Base-by-base conservation (phyloP, 2,329 filamentous ascomycete genomes). In the Penicillium frequentans region DNA sequence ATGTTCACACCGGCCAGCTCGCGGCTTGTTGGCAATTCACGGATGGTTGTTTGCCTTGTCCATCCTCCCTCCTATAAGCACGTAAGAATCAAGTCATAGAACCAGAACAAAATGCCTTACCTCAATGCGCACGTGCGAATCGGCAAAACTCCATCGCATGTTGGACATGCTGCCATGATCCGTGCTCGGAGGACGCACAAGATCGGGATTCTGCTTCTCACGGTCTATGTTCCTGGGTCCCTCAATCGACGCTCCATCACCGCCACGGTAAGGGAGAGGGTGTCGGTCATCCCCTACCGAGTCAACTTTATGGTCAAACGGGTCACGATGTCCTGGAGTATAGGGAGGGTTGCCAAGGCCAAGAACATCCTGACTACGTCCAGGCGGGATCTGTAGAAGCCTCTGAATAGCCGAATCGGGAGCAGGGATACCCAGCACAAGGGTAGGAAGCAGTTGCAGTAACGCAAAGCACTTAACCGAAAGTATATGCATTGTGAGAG, bases 1-100 rank as follows among this genome's bases (percentile, higher is more conserved):
- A 92, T 92, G 71, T 92, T 90, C 54, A 91, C 89, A 42, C 86
- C 86, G 2, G 89, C 89, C 45, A 92, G 81, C 69, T 91, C 87
- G n/a, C 84, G 82, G 31, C 71, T 73, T 9, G 66, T 68, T 1
- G 70, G 70, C 1, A 75, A 59, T 54, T 75, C 73, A 19, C 70
- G 63, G 53, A 73, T 66, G 4, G 72, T 74, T 0, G 88, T 91
- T 72, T 91, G 87, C 24, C 89, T 82, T 1, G 89, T 90, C 89
- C 89, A 92, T 52, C 89, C 88, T 48, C 87, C 88, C 73, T 91
- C 88, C 81, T 90, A 14, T 0, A 3, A 3, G 26, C 8, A n/a
- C 21, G 26, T 58, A 26, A 64, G 24, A 29, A 27, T 35, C 6
- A 21, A 5, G 6, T 26, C 5, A 24, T 5, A 21, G 24, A 21